phyloP scores from a whole-genome alignment of 2,329 filamentous ascomycete species.

The Penicillium paneum region DNA sequence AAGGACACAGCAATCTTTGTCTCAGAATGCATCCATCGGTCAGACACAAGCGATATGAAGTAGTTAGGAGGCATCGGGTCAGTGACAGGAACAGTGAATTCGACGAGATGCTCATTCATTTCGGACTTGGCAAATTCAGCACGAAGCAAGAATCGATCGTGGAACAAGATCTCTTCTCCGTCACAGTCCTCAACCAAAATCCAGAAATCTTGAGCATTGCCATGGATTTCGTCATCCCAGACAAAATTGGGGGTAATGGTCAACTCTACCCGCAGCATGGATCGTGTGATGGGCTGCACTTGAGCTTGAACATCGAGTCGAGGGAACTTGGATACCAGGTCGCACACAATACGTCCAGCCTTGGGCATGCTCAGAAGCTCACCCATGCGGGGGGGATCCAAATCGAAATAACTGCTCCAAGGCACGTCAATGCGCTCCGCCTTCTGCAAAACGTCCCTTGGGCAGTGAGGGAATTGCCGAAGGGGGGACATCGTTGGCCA shows the following conservation, averaged over 20 bases:
- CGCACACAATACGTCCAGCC: constrained; percentile 79
- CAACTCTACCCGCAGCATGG: constrained; percentile 84
- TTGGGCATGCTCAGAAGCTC: constrained; percentile 89
- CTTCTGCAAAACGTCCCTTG: constrained; percentile 83
- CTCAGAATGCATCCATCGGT: constrained; percentile 98
- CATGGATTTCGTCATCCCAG: constrained; percentile 90
- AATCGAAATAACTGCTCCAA: constrained; percentile 91
- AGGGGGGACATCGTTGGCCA: constrained; percentile 98
- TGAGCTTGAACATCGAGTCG: constrained; percentile 89
- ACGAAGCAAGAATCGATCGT: constrained; percentile 88
- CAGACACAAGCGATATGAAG: constrained; percentile 91
- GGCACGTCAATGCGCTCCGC: constrained; percentile 91
- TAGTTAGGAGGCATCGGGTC: constrained; percentile 99
- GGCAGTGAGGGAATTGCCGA: constrained; percentile 80
- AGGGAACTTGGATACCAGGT: constrained; percentile 86
- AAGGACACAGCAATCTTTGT: constrained; percentile 91
- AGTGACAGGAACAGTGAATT: constrained; percentile 93
- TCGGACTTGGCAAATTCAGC: constrained; percentile 84
- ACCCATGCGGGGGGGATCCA: constrained; percentile 94
- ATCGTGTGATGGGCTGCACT: constrained; percentile 90
- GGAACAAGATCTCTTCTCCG: constrained; percentile 90
- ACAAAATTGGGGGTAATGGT: constrained; percentile 92
- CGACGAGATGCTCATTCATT: constrained; percentile 87
- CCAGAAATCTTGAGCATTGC: constrained; percentile 89
- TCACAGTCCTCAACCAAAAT: constrained; percentile 96